A percentile compares a stretch with the other conserved stretches of the same genome.
These are phyloP conservation scores for Ustilago trichophora DNA, from an alignment of 1,284 basidiomycete species.

Conservation along the genomic window DNA sequence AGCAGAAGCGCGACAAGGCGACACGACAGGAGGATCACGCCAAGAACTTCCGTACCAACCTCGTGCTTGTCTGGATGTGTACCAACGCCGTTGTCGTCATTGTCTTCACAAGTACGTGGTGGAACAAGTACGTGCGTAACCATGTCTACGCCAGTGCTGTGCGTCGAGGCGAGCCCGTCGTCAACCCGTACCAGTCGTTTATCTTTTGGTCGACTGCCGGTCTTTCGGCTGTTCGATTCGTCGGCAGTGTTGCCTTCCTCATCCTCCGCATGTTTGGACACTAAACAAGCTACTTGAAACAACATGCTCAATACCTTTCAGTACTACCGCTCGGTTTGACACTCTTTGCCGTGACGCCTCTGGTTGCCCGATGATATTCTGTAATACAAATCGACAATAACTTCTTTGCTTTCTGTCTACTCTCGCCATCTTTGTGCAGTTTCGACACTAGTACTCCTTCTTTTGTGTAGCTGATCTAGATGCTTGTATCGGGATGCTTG, in stretches of 20 bases:
- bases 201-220: conserved; percentile 50
- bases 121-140: conserved; percentile 36
- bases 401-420: no score
- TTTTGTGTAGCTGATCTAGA: no score
- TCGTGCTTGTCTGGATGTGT: conserved; percentile 80
- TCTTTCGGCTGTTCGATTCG: conserved; percentile 43
- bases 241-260: conserved; percentile 46
- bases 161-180: conserved; percentile 22
- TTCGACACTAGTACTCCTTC: no score
- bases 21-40: conserved; percentile 63
- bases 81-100: conserved; percentile 58
- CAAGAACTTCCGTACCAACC: conserved; percentile 84
- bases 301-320: neutral
- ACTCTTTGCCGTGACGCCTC: neutral
- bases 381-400: no score
- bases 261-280: conserved; percentile 49
- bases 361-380: neutral
- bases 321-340: neutral
- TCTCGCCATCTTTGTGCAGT: no score
- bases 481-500: no score
- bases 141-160: conserved; percentile 25
- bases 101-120: conserved; percentile 54
- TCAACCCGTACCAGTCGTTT: conserved; percentile 45
- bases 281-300: conserved; percentile 4
- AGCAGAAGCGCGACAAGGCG: conserved; percentile 51